These are phyloP conservation scores for Sugiyamaella smithiae DNA, from an alignment of 805 yeast genomes.

Conservation along the genomic window DNA sequence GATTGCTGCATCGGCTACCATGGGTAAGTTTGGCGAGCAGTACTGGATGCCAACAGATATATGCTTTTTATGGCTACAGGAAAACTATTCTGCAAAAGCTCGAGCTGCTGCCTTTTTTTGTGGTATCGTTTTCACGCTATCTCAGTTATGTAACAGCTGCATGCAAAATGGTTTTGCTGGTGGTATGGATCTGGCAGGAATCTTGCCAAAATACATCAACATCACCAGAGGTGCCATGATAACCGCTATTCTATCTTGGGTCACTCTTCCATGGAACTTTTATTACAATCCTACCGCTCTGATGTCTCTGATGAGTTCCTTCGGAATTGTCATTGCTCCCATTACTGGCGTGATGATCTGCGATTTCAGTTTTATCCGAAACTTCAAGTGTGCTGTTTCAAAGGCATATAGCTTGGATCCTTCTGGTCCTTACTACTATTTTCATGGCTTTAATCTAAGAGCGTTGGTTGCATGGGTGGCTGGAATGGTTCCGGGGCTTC, in stretches of 20 bases:
- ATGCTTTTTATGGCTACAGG: conserved; percentile 38
- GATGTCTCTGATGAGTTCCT: conserved; percentile 38
- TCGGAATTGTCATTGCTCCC: conserved; percentile 41
- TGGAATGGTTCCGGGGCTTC: conserved; percentile 29
- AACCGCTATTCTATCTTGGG: conserved; percentile 30
- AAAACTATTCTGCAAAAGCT: conserved; percentile 37
- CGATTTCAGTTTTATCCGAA: conserved; percentile 42
- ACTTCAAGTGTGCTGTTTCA: conserved; percentile 38
- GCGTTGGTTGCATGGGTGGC: conserved; percentile 39
- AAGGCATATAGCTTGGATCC: conserved; percentile 40
- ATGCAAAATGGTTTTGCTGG: conserved; percentile 44
- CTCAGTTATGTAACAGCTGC: conserved; percentile 11
- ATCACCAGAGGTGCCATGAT: conserved; percentile 42
- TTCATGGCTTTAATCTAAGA: conserved; percentile 45
- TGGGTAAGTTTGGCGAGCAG: conserved; percentile 39
- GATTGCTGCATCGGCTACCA: conserved; percentile 45
- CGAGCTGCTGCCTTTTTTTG: conserved; percentile 30
- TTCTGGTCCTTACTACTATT: conserved; percentile 33
- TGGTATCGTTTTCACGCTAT: conserved; percentile 23
- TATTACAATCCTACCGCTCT: conserved; percentile 38
- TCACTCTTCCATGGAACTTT: conserved; percentile 41
- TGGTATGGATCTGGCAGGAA: conserved; percentile 51
- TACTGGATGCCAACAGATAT: conserved; percentile 48
- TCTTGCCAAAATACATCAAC: conserved; percentile 43
- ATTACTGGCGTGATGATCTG: conserved; percentile 37